Base-by-base conservation (phyloP, 345 rosid genomes). In the Citrus reticulata region DNA sequence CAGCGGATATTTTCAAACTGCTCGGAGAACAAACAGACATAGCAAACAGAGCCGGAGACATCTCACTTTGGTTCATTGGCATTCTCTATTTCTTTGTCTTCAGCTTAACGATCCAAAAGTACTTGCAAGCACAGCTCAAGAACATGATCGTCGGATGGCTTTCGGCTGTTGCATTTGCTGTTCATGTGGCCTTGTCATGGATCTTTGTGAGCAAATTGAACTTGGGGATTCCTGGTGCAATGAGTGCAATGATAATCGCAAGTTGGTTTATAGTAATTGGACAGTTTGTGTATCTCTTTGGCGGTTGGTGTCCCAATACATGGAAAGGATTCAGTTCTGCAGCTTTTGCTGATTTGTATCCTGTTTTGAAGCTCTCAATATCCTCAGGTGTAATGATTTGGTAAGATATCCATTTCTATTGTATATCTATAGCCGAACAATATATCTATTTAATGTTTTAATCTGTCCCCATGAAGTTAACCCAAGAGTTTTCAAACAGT, bases 291-390 rank as follows among this genome's bases (percentile, higher is more conserved):
- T 91, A 89, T 61, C 46, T 88, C 17, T 85, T 90, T 27, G 89
- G 95, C 1, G 93, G 95, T 9, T 87, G 95, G 93, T 93, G 97
- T 77, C 88, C 91, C 6, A 6, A 83, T 10, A 89, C 93, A 10
- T 90, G 97, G 95, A 90, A 79, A n/a, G 95, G 97, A 1, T 89
- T 93, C 75, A 80, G 85, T 24, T 39, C 20, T 35, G 87, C 84
- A 71, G 86, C 92, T 24, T 89, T 91, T 73, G 10, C 54, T 40
- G 91, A 88, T 74, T 46, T 91, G 6, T 5, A 84, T 7, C 93
- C 97, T 5, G 78, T 89, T 39, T 57, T 88, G 20, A 90, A 88
- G 87, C 92, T 89, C 73, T 90, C 93, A 17, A 67, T 92, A 20
- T 89, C 93, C 4, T 89, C 95, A 0, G 93, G 92, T 42, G 30